Evolutionary conservation across 2,329 filamentous ascomycete species (phyloP).

Genomic region (Verticillium zaregamsianum): DNA sequence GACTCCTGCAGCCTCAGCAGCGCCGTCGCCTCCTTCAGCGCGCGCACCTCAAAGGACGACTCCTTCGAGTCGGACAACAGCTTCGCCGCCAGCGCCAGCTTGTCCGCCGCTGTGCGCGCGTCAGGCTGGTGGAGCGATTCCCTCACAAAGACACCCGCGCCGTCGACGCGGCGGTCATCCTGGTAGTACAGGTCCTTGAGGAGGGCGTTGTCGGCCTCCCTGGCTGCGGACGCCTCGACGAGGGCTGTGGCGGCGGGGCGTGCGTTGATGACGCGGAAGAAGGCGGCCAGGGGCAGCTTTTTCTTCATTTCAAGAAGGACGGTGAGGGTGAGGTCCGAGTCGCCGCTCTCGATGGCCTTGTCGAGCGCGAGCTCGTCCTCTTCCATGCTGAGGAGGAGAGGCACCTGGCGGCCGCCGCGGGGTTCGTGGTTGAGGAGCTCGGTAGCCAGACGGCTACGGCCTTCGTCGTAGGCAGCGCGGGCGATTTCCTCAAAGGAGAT

Average conservation of each 20-base stretch:
- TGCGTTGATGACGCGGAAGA: conserved; percentile 87
- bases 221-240: conserved; percentile 74
- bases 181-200: conserved; percentile 98
- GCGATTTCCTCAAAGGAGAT: conserved; percentile 97
- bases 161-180: conserved; percentile 85
- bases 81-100: conserved; percentile 81
- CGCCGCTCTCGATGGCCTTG: conserved; percentile 93
- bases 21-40: conserved; percentile 74
- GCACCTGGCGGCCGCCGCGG: conserved; percentile 91
- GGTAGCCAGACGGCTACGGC: conserved; percentile 81
- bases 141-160: conserved; percentile 78
- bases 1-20: conserved; percentile 82
- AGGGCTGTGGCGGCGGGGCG: conserved; percentile 83
- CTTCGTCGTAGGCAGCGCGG: conserved; percentile 89
- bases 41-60: conserved; percentile 65
- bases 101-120: conserved; percentile 69
- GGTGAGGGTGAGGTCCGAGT: conserved; percentile 87
- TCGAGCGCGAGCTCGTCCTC: conserved; percentile 93
- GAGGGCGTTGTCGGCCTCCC: conserved; percentile 69
- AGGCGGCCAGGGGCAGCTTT: conserved; percentile 83
- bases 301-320: conserved; percentile 85
- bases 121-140: conserved; percentile 76
- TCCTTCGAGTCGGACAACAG: conserved; percentile 82
- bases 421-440: conserved; percentile 91
- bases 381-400: conserved; percentile 88